Conservation (phyloP, 352 stramenopile species). For the Phytopythium mirpurense region DNA sequence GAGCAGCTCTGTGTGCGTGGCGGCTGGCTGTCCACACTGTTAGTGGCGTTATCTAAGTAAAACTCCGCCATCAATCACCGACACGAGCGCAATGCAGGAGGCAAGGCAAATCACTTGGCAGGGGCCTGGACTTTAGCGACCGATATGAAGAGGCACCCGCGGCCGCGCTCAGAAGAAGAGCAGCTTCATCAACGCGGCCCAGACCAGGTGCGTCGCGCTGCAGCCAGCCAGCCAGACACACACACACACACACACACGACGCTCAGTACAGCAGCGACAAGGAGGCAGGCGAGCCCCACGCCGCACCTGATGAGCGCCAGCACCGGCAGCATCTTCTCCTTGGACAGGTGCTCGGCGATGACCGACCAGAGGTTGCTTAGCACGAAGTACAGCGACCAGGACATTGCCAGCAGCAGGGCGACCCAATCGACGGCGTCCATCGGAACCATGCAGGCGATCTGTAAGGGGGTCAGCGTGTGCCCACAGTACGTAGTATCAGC, state of each 20-base stretch:
- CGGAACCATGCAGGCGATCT: constrained; percentile 77
- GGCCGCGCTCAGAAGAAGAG: constrained; percentile 64
- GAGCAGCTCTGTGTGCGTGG: neutral
- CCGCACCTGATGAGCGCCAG: constrained; percentile 74
- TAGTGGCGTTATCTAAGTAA: neutral
- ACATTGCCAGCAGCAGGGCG: constrained; percentile 71
- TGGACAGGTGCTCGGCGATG: constrained; percentile 73
- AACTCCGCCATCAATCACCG: neutral
- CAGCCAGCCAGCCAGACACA: too few species aligned
- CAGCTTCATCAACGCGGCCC: constrained; percentile 83
- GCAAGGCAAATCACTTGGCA: neutral
- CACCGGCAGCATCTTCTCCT: constrained; percentile 85
- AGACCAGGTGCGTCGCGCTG: constrained; percentile 75
- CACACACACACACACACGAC: too few species aligned
- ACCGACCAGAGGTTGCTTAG: constrained; percentile 73
- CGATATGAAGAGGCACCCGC: constrained; percentile 4
- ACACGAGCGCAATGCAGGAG: neutral
- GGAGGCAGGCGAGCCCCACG: neutral
- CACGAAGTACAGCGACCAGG: constrained; percentile 83
- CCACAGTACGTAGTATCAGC: too few species aligned
- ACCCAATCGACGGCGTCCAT: constrained; percentile 79
- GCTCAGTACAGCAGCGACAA: neutral
- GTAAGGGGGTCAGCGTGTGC: neutral
- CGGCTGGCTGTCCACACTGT: neutral
- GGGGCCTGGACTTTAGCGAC: constrained; percentile 6